A percentile compares a stretch with the other conserved stretches of the same genome.
phyloP scores from a whole-genome alignment of 257 asterid species.

The Forsythia viridissima region DNA sequence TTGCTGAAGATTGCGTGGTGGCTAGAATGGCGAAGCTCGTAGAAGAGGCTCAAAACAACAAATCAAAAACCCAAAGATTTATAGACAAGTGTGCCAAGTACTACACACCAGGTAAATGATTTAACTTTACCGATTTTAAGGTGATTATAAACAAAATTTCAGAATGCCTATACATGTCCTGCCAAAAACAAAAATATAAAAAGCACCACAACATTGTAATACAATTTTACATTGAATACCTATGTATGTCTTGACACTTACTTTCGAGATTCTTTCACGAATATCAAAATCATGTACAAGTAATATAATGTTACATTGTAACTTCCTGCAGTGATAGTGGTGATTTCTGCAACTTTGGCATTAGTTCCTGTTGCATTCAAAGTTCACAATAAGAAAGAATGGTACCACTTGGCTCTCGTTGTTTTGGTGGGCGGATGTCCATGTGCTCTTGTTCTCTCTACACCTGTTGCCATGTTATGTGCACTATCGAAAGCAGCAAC shows the following conservation, averaged over 20 bases:
- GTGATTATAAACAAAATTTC: background rate
- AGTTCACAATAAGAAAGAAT: conserved; percentile 46
- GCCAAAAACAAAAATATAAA: too few species aligned
- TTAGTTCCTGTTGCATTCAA: conserved; percentile 57
- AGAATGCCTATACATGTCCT: background rate
- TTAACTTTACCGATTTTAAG: background rate
- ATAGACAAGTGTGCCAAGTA: conserved; percentile 84
- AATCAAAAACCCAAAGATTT: conserved; percentile 67
- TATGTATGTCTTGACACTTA: too few species aligned
- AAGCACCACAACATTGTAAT: background rate
- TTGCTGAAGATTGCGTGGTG: conserved; percentile 78
- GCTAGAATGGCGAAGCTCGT: conserved; percentile 86
- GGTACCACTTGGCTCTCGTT: conserved; percentile 83
- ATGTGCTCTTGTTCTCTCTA: conserved; percentile 82
- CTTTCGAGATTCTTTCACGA: too few species aligned
- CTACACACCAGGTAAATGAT: conserved; percentile 76
- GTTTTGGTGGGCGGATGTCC: conserved; percentile 88
- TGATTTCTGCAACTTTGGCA: conserved; percentile 52
- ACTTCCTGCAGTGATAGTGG: conserved; percentile 56
- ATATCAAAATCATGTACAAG: too few species aligned
- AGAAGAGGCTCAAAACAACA: conserved; percentile 85
- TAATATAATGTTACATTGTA: too few species aligned
- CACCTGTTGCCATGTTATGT: conserved; percentile 89
- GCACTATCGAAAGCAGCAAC: conserved; percentile 83
- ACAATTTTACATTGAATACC: too few species aligned